Percentiles rank a stretch among this genome's conserved stretches.
phyloP scores from a whole-genome alignment of 169 alveolate genomes.

The Plasmodium fragile region DNA sequence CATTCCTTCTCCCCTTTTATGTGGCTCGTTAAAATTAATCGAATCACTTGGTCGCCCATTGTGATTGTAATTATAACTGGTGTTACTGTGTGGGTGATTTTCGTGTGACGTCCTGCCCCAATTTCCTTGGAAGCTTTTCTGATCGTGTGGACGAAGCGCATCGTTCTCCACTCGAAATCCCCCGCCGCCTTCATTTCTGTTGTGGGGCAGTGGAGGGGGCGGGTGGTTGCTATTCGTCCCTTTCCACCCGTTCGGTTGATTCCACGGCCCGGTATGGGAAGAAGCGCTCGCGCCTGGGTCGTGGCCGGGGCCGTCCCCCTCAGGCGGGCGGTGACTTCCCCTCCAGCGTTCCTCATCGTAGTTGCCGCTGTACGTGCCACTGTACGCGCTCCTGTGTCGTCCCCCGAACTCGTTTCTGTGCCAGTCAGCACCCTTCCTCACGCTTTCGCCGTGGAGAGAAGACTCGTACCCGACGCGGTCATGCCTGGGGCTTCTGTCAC shows the following conservation, averaged over 20 bases:
- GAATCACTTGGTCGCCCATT: background rate
- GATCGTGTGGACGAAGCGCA: background rate
- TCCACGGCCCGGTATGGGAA: background rate
- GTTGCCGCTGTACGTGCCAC: background rate
- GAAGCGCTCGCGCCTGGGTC: background rate
- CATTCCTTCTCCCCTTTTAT: background rate
- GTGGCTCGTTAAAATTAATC: background rate
- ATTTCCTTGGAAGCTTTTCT: background rate
- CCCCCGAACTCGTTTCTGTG: background rate
- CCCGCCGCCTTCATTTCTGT: background rate
- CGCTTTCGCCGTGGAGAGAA: background rate
- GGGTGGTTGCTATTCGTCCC: background rate
- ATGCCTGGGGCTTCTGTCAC: background rate
- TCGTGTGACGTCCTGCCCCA: background rate
- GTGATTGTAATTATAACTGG: background rate
- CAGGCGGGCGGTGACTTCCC: background rate
- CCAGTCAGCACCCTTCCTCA: background rate
- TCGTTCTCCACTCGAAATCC: background rate
- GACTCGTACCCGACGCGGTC: slow-evolving; percentile 20
- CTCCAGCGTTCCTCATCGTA: background rate
- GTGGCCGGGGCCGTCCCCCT: background rate
- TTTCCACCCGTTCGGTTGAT: background rate
- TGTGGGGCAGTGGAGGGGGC: background rate
- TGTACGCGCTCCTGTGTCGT: background rate
- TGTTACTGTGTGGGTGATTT: background rate